Base-by-base conservation (phyloP, 306 rosid genomes). In the Vachellia pachyceras region DNA sequence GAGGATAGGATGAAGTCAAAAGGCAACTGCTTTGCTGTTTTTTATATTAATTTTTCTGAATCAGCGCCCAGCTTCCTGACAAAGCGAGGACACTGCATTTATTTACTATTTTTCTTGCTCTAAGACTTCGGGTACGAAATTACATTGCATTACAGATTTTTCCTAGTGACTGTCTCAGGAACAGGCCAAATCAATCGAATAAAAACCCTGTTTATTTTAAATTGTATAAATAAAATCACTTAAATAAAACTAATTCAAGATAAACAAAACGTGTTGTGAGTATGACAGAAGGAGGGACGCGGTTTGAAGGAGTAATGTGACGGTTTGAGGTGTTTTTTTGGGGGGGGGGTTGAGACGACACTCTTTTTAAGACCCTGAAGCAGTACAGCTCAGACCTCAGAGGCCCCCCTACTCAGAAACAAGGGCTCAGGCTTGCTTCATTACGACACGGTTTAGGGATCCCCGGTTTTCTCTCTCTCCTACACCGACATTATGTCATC, bases 361-460 rank as follows among this genome's bases (percentile, higher is more conserved):
- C 67, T 69, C 66, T 67, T 64, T 71, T 67, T 11, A 36, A 78
- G 69, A 52, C 25, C 25, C 68, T 7, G 69, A 41, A 63, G 22
- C 64, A 72, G 40, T 84, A 83, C 95, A 89, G 92, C 92, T 89
- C 89, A 87, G 81, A 39, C n/a, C n/a, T n/a, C n/a, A n/a, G n/a
- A n/a, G n/a, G 44, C 45, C 58, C 69, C 69, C 64, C 60, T 75
- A 40, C 18, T 10, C 69, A 50, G 29, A 68, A n/a, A 65, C 68
- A 69, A 77, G 41, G 74, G 17, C 15, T 39, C 18, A 44, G 68
- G 41, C 50, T 61, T 29, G 12, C 47, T 65, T 71, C 37, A 69
- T 72, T 78, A 78, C 49, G 41, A 22, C 63, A 10, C 63, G 79
- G 80, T 45, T 40, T 25, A 60, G 76, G 77, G 73, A 81, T 58